Base-by-base conservation (phyloP, 2,329 filamentous ascomycete genomes). In the Pseudocercospora cruenta region DNA sequence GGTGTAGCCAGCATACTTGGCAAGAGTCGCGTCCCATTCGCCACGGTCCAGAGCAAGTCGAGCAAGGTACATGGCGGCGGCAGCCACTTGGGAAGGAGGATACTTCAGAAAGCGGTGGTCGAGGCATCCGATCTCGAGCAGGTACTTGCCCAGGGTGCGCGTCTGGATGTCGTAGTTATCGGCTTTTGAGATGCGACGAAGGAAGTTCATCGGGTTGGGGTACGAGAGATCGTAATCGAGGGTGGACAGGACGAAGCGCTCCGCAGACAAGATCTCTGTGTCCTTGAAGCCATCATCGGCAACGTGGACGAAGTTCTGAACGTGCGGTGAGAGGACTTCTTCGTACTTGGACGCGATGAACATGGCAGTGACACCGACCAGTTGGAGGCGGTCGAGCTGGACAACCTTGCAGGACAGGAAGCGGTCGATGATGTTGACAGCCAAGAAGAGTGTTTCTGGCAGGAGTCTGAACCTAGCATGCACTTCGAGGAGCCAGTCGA, bases 291-390 rank as follows among this genome's bases (percentile, higher is more conserved):
- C 95, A 80, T 98, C 93, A 76, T 99, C 95, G 76, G 95, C 93
- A 73, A 99, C 94, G 75, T 96, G 93, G 74, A 92, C 92, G 85
- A 99, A 99, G 85, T 97, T 97, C 79, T 91, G 90, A 45, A 99
- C 94, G 73, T 98, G 94, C 54, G 95, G 95, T 10, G 95, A 98
- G 59, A 99, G 87, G 58, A 99, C 94, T 79, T 99, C 95, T 81
- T 99, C 94, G 78, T 98, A 99, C 83, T 99, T 99, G 76, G 94
- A 96, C 12, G 95, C 95, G 76, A 98, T 97, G 84, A 98, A 98
- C 95, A 99, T 98, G 80, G 94, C 95, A 24, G 95, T 97, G 75
- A 98, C 94, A 76, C 95, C 95, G 65, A 99, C 95, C 8, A 99
- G 87, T 81, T 99, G 95, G 5, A 99, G 89, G 68, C 94, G 93